phyloP scores from a whole-genome alignment of 2,329 filamentous ascomycete species.

The Scedosporium boydii region DNA sequence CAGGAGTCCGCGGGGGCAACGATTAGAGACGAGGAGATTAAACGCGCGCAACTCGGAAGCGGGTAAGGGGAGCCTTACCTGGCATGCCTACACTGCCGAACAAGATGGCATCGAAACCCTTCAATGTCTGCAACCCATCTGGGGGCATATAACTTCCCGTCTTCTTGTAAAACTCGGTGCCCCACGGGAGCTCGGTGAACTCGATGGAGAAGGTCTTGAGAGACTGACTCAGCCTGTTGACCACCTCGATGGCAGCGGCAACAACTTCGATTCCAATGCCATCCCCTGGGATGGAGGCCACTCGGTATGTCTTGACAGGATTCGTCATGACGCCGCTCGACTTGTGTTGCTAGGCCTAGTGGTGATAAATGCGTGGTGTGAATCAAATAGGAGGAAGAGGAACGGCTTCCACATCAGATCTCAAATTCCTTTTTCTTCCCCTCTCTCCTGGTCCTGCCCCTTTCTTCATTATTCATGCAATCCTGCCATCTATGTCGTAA shows the following conservation, averaged over 20 bases:
- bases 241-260: background rate
- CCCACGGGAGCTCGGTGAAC: background rate
- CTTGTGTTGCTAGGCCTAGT: too few relatives aligned
- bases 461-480: too few relatives aligned
- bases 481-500: too few relatives aligned
- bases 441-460: too few relatives aligned
- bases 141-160: background rate
- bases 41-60: too few relatives aligned
- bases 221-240: background rate
- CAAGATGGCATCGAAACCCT: slow-evolving; percentile 19
- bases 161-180: background rate
- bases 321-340: background rate
- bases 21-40: background rate
- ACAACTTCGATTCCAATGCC: slow-evolving; percentile 61
- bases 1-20: too few relatives aligned
- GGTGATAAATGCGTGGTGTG: too few relatives aligned
- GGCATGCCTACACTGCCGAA: slow-evolving; percentile 21
- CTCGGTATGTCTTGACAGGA: slow-evolving; percentile 15
- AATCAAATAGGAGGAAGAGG: too few relatives aligned
- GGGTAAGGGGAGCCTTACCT: too few relatives aligned
- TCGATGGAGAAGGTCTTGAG: background rate
- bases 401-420: too few relatives aligned
- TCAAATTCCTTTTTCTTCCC: too few relatives aligned
- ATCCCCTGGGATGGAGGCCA: slow-evolving; percentile 58
- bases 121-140: slow-evolving; percentile 3